A percentile compares a stretch with the other conserved stretches of the same genome.
phyloP scores from a whole-genome alignment of 1,284 basidiomycete species.

The Peniophora sp. region DNA sequence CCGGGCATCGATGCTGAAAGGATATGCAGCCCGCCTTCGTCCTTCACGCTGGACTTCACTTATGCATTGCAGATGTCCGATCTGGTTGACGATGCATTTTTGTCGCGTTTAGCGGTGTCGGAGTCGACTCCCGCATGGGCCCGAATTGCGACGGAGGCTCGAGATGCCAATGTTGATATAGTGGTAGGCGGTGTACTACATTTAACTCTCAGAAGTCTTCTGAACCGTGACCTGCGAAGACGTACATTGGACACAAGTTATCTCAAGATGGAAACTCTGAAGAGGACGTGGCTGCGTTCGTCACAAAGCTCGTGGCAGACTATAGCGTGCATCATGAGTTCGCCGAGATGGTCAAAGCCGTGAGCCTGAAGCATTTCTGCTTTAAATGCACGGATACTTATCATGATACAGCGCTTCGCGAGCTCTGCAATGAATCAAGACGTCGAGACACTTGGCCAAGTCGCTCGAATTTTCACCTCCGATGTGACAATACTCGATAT shows the following conservation, averaged over 20 bases:
- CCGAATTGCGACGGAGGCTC: constrained; percentile 46
- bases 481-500: constrained; percentile 57
- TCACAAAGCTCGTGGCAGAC: constrained; percentile 56
- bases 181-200: constrained; percentile 30
- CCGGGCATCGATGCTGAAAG: neutral
- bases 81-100: constrained; percentile 46
- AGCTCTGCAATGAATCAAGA: constrained; percentile 42
- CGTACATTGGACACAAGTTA: constrained; percentile 55
- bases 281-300: constrained; percentile 40
- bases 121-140: constrained; percentile 39
- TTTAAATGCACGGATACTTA: constrained; percentile 1
- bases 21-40: constrained; percentile 25
- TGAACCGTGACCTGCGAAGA: constrained; percentile 25
- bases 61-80: constrained; percentile 45
- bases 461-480: constrained; percentile 56
- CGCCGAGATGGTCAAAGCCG: constrained; percentile 49
- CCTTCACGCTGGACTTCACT: constrained; percentile 51
- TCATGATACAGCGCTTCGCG: constrained; percentile 41
- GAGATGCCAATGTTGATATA: constrained; percentile 45
- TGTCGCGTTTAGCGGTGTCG: constrained; percentile 40
- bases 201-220: neutral
- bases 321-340: constrained; percentile 51
- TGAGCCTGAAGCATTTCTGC: constrained; percentile 19
- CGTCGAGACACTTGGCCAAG: constrained; percentile 56
- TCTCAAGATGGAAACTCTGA: constrained; percentile 37